Conservation (phyloP, 345 rosid genomes). For the Carallia pectinifolia region DNA sequence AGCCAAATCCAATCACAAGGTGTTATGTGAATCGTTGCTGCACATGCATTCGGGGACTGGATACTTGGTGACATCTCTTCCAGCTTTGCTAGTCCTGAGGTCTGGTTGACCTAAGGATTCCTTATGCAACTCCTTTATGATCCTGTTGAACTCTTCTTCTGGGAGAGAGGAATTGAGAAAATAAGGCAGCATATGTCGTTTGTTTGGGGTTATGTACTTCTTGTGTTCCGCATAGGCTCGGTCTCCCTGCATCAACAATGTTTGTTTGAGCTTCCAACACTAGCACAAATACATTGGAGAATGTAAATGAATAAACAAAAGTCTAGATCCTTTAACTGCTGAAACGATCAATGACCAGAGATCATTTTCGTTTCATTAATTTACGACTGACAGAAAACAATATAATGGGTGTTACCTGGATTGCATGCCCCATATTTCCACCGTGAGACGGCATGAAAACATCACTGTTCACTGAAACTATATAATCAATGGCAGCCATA, state of each 20-base stretch:
- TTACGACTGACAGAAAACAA: not conserved
- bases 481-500: slow-evolving; percentile 87
- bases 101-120: slow-evolving; percentile 92
- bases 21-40: slow-evolving; percentile 43
- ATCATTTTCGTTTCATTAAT: too few species aligned
- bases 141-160: slow-evolving; percentile 59
- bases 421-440: slow-evolving; percentile 94
- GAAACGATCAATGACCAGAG: not conserved
- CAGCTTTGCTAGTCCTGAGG: slow-evolving; percentile 58
- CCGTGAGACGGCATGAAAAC: slow-evolving; percentile 99
- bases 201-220: slow-evolving; percentile 89
- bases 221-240: slow-evolving; percentile 87
- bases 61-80: slow-evolving; percentile 83
- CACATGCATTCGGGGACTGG: slow-evolving; percentile 94
- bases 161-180: slow-evolving; percentile 68
- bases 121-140: slow-evolving; percentile 64
- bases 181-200: slow-evolving; percentile 88
- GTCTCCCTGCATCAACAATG: slow-evolving; percentile 54
- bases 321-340: not conserved
- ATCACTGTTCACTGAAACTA: slow-evolving; percentile 79
- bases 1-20: too few species aligned
- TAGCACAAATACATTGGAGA: not conserved
- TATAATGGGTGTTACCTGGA: slow-evolving; percentile 54
- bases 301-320: not conserved
- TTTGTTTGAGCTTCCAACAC: not conserved